Base-by-base conservation (phyloP, 2,329 filamentous ascomycete genomes). In the Aspergillus aculeatus region DNA sequence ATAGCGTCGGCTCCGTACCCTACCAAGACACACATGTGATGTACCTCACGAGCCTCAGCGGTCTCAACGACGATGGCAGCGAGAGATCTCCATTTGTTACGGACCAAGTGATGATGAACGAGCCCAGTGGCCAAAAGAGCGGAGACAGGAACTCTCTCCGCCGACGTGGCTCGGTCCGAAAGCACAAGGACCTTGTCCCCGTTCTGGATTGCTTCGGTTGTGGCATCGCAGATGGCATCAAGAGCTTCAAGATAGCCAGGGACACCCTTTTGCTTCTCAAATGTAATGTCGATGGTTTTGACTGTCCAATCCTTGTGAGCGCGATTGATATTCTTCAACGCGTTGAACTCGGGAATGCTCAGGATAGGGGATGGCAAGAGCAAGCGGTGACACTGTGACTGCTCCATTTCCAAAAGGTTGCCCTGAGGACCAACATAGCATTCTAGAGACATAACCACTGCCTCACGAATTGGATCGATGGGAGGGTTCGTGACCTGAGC, bases 1-100 rank as follows among this genome's bases (percentile, higher is more conserved):
- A 98, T 87, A 52, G 89, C 94, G 79, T 98, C 94, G 57, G 90
- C 92, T 80, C 94, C 94, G 71, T 98, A 98, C 57, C 94, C 94
- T 61, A 98, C 86, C 48, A 97, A 84, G n/a, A 98, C 94, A 80
- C 92, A 96, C 92, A 97, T 96, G 80, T 98, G 94, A 77, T 98
- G 94, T 7, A 98, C 94, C 78, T 98, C 94, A 79, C 94, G 91
- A 69, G 94, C 94, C 77, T 98, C 94, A 50, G 90, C 94, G 64
- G 93, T 96, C 82, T 98, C 94, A 35, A 96, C 86, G 47, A 96
- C 84, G 50, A 98, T 80, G 50, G 93, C 94, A 66, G 87, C 91
- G 78, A 93, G 86, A 12, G 94, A 93, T 75, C 94, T 86, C 92
- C 93, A 96, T 80, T 96, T 94, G 84, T 96, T 97, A 77, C 89